Evolutionary conservation across 352 stramenopile species (phyloP), one percentile per base, ranked within the genome.

Genomic region (Albugo candida): DNA sequence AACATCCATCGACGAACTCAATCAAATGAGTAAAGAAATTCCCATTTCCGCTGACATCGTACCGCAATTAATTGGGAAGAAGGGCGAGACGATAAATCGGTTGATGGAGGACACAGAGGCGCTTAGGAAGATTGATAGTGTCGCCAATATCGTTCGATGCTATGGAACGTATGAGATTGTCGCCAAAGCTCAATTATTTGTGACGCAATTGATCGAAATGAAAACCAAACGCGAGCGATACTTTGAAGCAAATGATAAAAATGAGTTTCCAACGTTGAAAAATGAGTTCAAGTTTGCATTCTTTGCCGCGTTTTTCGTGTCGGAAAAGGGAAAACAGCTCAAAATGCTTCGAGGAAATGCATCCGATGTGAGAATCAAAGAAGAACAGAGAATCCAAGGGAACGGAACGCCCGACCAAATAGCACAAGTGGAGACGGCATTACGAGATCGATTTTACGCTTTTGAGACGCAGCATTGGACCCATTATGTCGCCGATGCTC

Each of bases 41-140:
- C 49, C 61, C 21, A 45, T 87, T 36, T 67, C 75, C n/a, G 60
- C 61, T 1, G 75, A 87, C 39, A 71, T 87, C 34, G 67, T 87
- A 21, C 75, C 75, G 4, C 84, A 87, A 57, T 61, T 87, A 10
- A 87, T 87, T 57, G 75, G 75, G 35, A 83, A 82, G 60, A 87
- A 87, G 46, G 75, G 75, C 36, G 75, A 87, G 59, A 80, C 71
- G 2, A 84, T 87, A 51, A 83, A 81, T 49, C 70, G 84, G 53
- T 53, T 84, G 40, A 87, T 87, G 75, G 69, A 83, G 47, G 68
- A 87, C 53, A 80, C 75, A 4, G 75, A 67, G 13, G 67, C 61
- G 13, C 56, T 83, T 10, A 56, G 84, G 19, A 70, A 84, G 54
- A 87, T 87, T 52, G 75, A 87, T 58, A 80, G 78, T 56, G 61